Evolutionary conservation across 495 filamentous ascomycete species (phyloP).

Genomic region (Tuber brumale): DNA sequence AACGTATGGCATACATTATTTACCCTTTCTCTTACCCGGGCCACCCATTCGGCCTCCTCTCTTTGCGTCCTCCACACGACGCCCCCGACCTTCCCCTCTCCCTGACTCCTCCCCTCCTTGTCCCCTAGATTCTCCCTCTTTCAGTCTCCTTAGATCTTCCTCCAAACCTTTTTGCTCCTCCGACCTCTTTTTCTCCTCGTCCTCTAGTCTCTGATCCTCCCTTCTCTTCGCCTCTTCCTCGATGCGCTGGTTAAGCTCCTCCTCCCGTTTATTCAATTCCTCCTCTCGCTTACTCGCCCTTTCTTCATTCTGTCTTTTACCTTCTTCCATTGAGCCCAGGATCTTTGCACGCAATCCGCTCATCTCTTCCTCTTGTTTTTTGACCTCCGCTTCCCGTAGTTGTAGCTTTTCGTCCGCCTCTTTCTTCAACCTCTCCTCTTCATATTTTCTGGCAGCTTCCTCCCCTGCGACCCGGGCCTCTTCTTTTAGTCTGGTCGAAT

Average conservation of each 20-base stretch:
- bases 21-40: not conserved
- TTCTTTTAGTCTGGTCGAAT: not conserved
- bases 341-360: not conserved
- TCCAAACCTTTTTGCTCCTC: not conserved
- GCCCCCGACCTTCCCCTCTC: not conserved
- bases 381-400: not conserved
- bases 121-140: not conserved
- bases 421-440: not conserved
- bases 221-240: not conserved
- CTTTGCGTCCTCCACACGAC: not conserved
- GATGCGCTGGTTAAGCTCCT: not conserved
- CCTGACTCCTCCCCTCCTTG: not conserved
- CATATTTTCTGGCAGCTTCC: not conserved
- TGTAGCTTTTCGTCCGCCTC: not conserved
- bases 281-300: not conserved
- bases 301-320: not conserved
- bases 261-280: not conserved
- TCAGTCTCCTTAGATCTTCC: not conserved
- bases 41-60: not conserved
- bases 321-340: not conserved
- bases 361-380: not conserved
- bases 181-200: not conserved
- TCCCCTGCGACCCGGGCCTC: not conserved
- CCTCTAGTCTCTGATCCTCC: not conserved
- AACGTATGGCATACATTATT: not conserved